Base-by-base conservation (phyloP, 768 basidiomycete genomes). In the Galerina sulciceps region DNA sequence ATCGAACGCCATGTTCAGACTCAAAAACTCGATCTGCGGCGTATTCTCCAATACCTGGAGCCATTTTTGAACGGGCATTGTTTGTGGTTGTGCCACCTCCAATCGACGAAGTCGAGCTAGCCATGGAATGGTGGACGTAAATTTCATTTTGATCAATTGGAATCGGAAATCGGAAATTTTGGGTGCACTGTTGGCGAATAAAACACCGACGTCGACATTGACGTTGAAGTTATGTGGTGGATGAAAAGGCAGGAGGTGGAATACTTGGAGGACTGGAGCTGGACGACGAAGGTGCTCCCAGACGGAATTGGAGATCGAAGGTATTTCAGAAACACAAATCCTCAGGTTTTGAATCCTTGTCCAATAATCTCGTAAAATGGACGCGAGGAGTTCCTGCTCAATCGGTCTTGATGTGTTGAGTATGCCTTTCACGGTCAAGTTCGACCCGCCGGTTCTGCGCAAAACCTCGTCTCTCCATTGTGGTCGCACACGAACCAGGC, bases 181-280 rank as follows among this genome's bases (percentile, higher is more conserved):
- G 3, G 55, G 55, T 23, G 55, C 55, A 22, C 49, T 23, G n/a
- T 57, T 48, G 14, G 37, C 48, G 20, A 57, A 57, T n/a, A 55
- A 18, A 9, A 8, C 26, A 15, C 31, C 47, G 13, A 42, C 35
- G 31, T 49, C 37, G 11, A 31, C 26, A 8, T 31, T 31, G 2
- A n/a, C n/a, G 26, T 31, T 31, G 26, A 31, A 15, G 49, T n/a
- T 50, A n/a, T n/a, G n/a, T n/a, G n/a, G n/a, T n/a, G 37, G 17
- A 20, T 46, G 23, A 10, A 41, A 49, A 26, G 17, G 23, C 37
- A 40, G 22, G 38, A 50, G 38, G 34, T 57, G 31, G 47, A 57
- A 48, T 20, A 38, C 46, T 35, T 40, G 15, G 17, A 53, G 52
- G 1, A 5, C 20, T 35, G 55, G 46, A 10, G 45, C 47, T 17